Percentiles rank a stretch among this genome's conserved stretches.
phyloP scores from a whole-genome alignment of 768 basidiomycete species.

The Termitomyces sp. region DNA sequence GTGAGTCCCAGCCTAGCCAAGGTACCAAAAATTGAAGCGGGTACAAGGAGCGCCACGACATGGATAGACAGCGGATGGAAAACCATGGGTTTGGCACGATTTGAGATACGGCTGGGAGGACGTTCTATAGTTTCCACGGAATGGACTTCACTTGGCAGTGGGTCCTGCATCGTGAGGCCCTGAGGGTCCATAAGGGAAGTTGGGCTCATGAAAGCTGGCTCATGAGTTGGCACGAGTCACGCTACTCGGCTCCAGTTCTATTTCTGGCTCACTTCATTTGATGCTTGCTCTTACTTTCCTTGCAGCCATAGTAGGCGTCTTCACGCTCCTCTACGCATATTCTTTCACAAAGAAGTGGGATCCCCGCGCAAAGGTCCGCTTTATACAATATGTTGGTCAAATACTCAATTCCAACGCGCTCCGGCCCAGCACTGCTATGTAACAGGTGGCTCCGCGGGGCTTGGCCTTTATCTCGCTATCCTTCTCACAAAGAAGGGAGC shows the following conservation, averaged over 20 bases:
- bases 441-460: conserved; percentile 84
- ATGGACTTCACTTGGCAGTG: conserved; percentile 14
- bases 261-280: conserved; percentile 3
- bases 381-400: not conserved
- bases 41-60: conserved; percentile 69
- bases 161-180: conserved; percentile 8
- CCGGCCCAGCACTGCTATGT: conserved; percentile 73
- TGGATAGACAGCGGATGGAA: conserved; percentile 57
- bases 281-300: conserved; percentile 7
- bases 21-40: conserved; percentile 82
- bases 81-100: conserved; percentile 28
- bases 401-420: not conserved
- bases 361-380: conserved; percentile 35
- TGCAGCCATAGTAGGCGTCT: not conserved
- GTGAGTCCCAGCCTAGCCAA: conserved; percentile 78
- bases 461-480: conserved; percentile 74
- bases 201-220: conserved; percentile 4
- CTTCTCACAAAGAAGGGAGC: conserved; percentile 70
- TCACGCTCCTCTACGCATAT: conserved; percentile 17
- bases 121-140: conserved; percentile 33
- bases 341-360: conserved; percentile 37
- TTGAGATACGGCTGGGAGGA: conserved; percentile 30
- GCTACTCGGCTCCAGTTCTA: not conserved
- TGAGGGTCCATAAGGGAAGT: conserved; percentile 4
- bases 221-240: conserved; percentile 1